Base-by-base conservation (phyloP, 805 yeast genomes). In the Metschnikowia hibisci region DNA sequence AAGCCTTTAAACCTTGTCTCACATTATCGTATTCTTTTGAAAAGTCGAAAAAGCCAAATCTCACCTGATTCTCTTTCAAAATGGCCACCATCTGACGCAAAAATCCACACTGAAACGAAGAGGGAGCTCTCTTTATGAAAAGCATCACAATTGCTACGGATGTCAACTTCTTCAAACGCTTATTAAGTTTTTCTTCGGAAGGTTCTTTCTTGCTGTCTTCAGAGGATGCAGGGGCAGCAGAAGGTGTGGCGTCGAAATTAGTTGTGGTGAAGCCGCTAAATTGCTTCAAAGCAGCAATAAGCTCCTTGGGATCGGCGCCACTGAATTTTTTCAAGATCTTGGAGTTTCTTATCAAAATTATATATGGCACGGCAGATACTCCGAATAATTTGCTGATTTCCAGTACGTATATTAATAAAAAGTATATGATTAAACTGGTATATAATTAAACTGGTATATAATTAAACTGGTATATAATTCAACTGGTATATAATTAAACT, bases 91-190 rank as follows among this genome's bases (percentile, higher is more conserved):
- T 71, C 65, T 93, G 99, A 64, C 99, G 80, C 5, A 97, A 89
- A 60, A 93, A 93, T 2, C 99, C 99, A 71, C 99, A 93, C 66
- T 89, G 95, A 23, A 99, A 99, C 38, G 95, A 84, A 6, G 96
- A 88, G 0, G 99, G 99, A 0, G 97, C 88, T 20, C 99, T 99
- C 71, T 93, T 93, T 97, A 93, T 95, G 71, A 93, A 93, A 34
- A 93, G 75, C 99, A 93, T 93, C 31, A 93, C 93, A 26, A 97
- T 96, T 2, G 99, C 98, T 2, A 99, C 99, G 14, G 77, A 76
- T 1, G 96, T 89, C 35, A 93, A 74, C 63, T 90, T 91, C 53
- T 76, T 73, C 48, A 93, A 76, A 58, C 98, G 78, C 44, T 81
- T 86, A 51, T 82, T 75, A 44, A 91, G 68, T 54, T 87, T 95